A percentile compares a stretch with the other conserved stretches of the same genome.
Evolutionary conservation across 768 basidiomycete genomes (phyloP).

Genomic region (Dioszegia crocea): DNA sequence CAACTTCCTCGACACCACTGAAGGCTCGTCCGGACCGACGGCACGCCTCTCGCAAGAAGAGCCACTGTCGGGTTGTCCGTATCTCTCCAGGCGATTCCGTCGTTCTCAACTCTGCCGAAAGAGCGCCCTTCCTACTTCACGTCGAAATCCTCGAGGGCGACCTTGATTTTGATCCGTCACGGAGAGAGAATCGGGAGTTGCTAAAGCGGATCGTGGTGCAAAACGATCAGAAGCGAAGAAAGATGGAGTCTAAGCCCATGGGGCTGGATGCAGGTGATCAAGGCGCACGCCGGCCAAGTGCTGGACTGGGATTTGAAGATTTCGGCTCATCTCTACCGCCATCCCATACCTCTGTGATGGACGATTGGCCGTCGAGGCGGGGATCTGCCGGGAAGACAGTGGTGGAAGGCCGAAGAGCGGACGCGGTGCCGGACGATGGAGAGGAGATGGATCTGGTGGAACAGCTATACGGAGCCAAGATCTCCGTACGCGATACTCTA

Average conservation of each 20-base stretch:
- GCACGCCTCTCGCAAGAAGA: slow-evolving; percentile 54
- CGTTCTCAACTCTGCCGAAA: slow-evolving; percentile 94
- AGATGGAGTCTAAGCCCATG: slow-evolving; percentile 19
- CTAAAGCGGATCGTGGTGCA: slow-evolving; percentile 56
- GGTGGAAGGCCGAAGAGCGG: neutral
- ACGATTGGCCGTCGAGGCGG: neutral
- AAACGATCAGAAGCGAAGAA: slow-evolving; percentile 48
- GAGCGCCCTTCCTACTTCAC: slow-evolving; percentile 85
- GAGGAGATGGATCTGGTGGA: slow-evolving; percentile 97
- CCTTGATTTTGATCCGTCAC: slow-evolving; percentile 83
- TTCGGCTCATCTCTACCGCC: slow-evolving; percentile 36
- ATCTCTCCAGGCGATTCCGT: slow-evolving; percentile 97
- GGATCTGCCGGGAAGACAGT: neutral
- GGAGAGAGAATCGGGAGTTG: slow-evolving; percentile 77
- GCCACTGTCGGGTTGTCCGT: slow-evolving; percentile 91
- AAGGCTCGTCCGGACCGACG: slow-evolving; percentile 54
- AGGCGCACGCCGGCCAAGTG: neutral
- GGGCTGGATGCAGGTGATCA: neutral
- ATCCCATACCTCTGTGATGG: slow-evolving; percentile 8
- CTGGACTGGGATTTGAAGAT: slow-evolving; percentile 16
- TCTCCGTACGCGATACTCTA: slow-evolving; percentile 64
- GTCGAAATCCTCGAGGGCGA: slow-evolving; percentile 87
- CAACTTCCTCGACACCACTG: slow-evolving; percentile 53
- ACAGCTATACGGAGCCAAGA: slow-evolving; percentile 74
- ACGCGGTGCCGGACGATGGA: slow-evolving; percentile 53